Conservation (phyloP, 345 rosid species). For the Bruguiera parviflora region DNA sequence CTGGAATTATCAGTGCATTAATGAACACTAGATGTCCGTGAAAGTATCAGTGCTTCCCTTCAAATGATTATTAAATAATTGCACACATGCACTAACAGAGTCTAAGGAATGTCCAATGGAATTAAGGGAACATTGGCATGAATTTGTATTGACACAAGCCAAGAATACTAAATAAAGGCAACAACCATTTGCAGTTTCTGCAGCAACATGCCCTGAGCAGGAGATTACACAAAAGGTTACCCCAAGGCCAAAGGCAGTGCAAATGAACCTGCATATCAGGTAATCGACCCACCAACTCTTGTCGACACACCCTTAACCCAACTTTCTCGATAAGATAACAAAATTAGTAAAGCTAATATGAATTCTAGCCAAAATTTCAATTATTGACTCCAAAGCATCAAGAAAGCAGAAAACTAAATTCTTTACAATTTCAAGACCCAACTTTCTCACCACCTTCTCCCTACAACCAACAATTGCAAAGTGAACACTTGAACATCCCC, state of each 20-base stretch:
- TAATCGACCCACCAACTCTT: not conserved
- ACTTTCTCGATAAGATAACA: too few relatives aligned
- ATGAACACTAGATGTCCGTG: not conserved
- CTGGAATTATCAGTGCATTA: not conserved
- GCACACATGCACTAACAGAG: not conserved
- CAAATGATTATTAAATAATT: too few relatives aligned
- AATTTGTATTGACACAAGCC: not conserved
- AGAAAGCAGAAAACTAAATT: too few relatives aligned
- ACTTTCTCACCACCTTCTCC: too few relatives aligned
- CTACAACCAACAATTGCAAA: too few relatives aligned
- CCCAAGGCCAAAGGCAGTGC: slow-evolving; percentile 30
- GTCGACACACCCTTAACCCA: not conserved
- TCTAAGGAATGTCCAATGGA: not conserved
- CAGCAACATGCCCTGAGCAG: not conserved
- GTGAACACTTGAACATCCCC: too few relatives aligned
- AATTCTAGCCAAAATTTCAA: too few relatives aligned
- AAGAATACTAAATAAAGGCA: not conserved
- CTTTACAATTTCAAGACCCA: too few relatives aligned
- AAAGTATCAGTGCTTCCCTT: not conserved
- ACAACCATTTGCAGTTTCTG: slow-evolving; percentile 24
- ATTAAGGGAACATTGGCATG: not conserved
- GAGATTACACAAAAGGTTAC: slow-evolving; percentile 11
- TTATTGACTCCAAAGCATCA: too few relatives aligned
- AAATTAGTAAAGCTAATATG: too few relatives aligned
- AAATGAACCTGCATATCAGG: slow-evolving; percentile 63